Evolutionary conservation across 495 filamentous ascomycete species (phyloP).

Genomic region (Lineolata rhizophorae): DNA sequence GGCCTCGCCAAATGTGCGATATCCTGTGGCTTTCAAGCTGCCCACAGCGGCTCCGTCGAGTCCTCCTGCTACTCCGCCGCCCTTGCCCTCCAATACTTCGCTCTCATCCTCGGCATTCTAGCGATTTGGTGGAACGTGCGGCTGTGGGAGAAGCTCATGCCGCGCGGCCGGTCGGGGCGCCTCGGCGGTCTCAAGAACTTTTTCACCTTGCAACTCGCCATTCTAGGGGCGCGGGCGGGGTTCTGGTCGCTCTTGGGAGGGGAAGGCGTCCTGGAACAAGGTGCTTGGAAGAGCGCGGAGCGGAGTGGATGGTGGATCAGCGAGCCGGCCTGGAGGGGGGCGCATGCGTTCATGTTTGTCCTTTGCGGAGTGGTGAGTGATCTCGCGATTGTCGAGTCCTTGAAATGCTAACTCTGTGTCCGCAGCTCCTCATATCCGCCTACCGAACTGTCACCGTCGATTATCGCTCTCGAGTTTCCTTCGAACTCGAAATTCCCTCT

Average conservation of each 20-base stretch:
- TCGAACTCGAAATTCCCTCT: too few species aligned
- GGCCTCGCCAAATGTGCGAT: not conserved
- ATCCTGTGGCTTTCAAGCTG: too few species aligned
- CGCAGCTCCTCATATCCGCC: too few species aligned
- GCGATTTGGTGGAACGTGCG: conserved; percentile 63
- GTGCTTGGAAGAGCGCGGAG: too few species aligned
- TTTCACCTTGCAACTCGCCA: conserved; percentile 44
- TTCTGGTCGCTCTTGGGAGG: conserved; percentile 29
- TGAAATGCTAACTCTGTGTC: too few species aligned
- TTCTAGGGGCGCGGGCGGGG: conserved; percentile 32
- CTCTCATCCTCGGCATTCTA: conserved; percentile 28
- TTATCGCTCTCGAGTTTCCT: too few species aligned
- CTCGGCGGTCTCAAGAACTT: conserved; percentile 43
- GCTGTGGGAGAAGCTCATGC: conserved; percentile 37
- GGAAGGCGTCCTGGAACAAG: too few species aligned
- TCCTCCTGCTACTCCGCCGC: not conserved
- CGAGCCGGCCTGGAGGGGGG: conserved; percentile 19
- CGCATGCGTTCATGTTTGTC: conserved; percentile 33
- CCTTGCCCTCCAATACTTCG: conserved; percentile 21
- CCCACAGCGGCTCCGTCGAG: not conserved
- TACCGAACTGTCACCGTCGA: too few species aligned
- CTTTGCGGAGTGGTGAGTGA: conserved; percentile 11
- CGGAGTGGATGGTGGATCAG: conserved; percentile 23
- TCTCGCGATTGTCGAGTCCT: too few species aligned
- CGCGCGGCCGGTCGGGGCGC: conserved; percentile 24